Conservation (phyloP, 306 rosid genomes). For the Acacia confusa region DNA sequence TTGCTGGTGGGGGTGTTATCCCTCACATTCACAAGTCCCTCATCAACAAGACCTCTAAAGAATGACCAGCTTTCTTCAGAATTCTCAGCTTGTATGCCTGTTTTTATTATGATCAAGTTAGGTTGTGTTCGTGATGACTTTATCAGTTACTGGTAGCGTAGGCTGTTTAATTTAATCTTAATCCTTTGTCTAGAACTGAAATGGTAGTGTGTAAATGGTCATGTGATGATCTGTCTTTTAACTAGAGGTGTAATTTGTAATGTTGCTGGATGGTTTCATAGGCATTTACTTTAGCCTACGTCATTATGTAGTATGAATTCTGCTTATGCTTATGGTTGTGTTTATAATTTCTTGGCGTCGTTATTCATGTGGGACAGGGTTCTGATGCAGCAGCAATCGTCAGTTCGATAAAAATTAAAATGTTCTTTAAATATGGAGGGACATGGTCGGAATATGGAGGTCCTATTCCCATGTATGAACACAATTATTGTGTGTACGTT, state of each 20-base stretch:
- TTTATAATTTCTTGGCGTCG: background rate
- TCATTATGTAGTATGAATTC: background rate
- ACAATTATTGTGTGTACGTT: background rate
- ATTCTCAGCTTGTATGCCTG: slow-evolving; percentile 5
- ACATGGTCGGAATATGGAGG: background rate
- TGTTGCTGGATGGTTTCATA: slow-evolving; percentile 16
- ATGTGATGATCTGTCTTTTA: background rate
- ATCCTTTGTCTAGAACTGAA: slow-evolving; percentile 10
- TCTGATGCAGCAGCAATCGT: background rate
- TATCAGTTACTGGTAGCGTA: slow-evolving; percentile 14
- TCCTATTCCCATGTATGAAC: background rate
- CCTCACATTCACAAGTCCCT: slow-evolving; percentile 45
- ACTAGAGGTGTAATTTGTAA: background rate
- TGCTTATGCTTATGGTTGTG: background rate
- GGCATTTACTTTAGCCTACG: background rate
- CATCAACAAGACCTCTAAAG: slow-evolving; percentile 47
- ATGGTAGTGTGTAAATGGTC: slow-evolving; percentile 30
- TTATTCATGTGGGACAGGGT: background rate
- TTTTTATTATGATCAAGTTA: background rate
- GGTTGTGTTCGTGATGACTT: slow-evolving; percentile 14
- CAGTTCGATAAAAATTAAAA: background rate
- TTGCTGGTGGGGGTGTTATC: slow-evolving; percentile 89
- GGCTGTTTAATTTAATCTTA: background rate
- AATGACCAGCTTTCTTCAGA: slow-evolving; percentile 21
- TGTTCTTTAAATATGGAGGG: background rate